These are phyloP conservation scores for Colletotrichum navitas DNA, from an alignment of 2,329 filamentous ascomycete genomes.

Conservation along the genomic window DNA sequence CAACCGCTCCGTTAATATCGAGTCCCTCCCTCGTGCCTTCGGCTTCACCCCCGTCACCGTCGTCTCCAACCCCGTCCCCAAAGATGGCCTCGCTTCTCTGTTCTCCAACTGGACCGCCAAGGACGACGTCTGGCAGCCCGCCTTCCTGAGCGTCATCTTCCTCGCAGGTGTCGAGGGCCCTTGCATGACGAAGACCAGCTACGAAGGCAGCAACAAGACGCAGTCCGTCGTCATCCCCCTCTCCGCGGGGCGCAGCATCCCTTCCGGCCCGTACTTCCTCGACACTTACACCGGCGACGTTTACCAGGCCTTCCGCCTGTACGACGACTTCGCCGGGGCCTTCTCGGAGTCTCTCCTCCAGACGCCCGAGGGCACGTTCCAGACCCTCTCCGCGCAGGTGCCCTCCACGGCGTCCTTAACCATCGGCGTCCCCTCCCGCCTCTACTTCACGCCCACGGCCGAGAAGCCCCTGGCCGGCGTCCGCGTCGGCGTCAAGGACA, in stretches of 20 bases:
- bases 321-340: conserved; percentile 51
- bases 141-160: conserved; percentile 45
- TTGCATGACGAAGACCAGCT: conserved; percentile 39
- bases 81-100: conserved; percentile 44
- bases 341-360: conserved; percentile 51
- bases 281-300: conserved; percentile 49
- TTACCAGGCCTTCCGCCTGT: conserved; percentile 53
- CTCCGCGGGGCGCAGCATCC: conserved; percentile 42
- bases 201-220: conserved; percentile 33
- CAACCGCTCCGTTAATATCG: conserved; percentile 36
- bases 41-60: conserved; percentile 54
- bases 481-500: conserved; percentile 73
- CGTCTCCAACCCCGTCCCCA: conserved; percentile 45
- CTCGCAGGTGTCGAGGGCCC: conserved; percentile 37
- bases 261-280: conserved; percentile 55
- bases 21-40: conserved; percentile 45
- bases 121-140: conserved; percentile 48
- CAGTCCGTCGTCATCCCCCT: conserved; percentile 44
- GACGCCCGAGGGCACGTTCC: conserved; percentile 49
- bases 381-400: conserved; percentile 51
- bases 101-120: conserved; percentile 49
- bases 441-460: conserved; percentile 67
- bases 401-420: conserved; percentile 48
- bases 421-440: conserved; percentile 68
- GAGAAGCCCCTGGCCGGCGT: conserved; percentile 71